Base-by-base conservation (phyloP, 2,329 filamentous ascomycete species). In the Neofusicoccum umdonicola region DNA sequence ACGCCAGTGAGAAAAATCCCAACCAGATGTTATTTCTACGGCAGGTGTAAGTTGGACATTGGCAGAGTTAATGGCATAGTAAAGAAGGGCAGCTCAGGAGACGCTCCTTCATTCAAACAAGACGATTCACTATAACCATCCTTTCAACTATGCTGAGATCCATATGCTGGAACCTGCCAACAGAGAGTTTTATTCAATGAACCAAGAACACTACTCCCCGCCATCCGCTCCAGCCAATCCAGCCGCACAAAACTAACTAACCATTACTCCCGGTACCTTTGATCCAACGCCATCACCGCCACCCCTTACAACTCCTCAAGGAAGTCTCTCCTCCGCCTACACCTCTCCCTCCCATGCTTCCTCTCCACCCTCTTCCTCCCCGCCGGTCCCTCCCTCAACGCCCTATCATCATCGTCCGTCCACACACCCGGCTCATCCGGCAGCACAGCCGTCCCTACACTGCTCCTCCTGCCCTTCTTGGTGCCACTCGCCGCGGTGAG, bases 381-480 rank as follows among this genome's bases (percentile, higher is more conserved):
- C 47, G 5, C 17, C 6, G 11, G 9, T 17, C 22, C 22, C 11
- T 11, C 12, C 9, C 35, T 11, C 41, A 56, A 12, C n/a, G 51
- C 45, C 56, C 15, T 8, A 17, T 65, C 63, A 5, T 65, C 63
- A 2, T 50, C 48, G 4, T 31, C 35, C 39, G 63, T 65, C 63
- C 63, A 65, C 7, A 65, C 48, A 17, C 63, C 63, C 39, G 39
- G 22, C 47, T 52, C 50, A 22, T 62, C 57, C 3, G 63, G 52
- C 35, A 60, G 52, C 44, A 34, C 31, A 0, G 42, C 17, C 19
- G 31, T 9, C 31, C 34, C n/a, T 4, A 63, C n/a, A 11, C 61
- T 54, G 39, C 48, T 54, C 6, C 48, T 34, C n/a, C 61, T 35
- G 9, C 61, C 61, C 27, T 45, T 42, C 22, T 54, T 63, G n/a